These are phyloP conservation scores for Paxillus involutus DNA, from an alignment of 768 basidiomycete species.

Conservation along the genomic window DNA sequence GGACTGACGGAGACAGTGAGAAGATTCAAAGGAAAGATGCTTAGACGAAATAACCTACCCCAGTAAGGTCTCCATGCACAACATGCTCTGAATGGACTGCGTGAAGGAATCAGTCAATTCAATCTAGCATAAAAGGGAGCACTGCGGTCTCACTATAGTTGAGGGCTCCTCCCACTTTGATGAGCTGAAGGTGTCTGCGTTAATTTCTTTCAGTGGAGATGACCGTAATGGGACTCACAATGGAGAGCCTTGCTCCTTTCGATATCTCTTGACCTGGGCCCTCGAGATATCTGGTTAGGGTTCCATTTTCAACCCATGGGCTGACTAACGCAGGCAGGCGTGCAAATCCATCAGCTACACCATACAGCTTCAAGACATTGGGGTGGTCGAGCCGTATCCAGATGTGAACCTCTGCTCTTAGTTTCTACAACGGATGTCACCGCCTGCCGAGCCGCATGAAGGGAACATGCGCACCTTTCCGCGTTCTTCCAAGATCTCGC, in stretches of 20 bases:
- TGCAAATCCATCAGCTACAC: slow-evolving; percentile 39
- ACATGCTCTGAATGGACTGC: too few species aligned
- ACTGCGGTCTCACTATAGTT: neutral
- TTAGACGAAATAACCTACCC: neutral
- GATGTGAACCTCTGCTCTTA: slow-evolving; percentile 36
- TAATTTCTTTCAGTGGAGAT: too few species aligned
- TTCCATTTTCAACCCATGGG: slow-evolving; percentile 42
- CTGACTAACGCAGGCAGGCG: slow-evolving; percentile 38
- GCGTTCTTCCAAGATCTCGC: neutral
- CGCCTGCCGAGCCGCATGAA: neutral
- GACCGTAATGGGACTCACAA: slow-evolving; percentile 25
- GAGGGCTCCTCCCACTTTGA: too few species aligned
- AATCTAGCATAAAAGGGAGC: too few species aligned
- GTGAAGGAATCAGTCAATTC: neutral
- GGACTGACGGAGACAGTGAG: neutral
- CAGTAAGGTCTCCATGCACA: neutral
- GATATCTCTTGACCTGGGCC: slow-evolving; percentile 35
- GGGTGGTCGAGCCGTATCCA: slow-evolving; percentile 41
- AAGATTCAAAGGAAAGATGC: too few species aligned
- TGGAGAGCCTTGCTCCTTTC: slow-evolving; percentile 33
- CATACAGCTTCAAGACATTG: slow-evolving; percentile 37
- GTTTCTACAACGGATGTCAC: slow-evolving; percentile 4
- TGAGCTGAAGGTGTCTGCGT: too few species aligned
- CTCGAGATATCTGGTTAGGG: slow-evolving; percentile 38
- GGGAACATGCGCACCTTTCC: neutral